phyloP scores from a whole-genome alignment of 2,329 filamentous ascomycete species.

The Xylariaceae sp. region DNA sequence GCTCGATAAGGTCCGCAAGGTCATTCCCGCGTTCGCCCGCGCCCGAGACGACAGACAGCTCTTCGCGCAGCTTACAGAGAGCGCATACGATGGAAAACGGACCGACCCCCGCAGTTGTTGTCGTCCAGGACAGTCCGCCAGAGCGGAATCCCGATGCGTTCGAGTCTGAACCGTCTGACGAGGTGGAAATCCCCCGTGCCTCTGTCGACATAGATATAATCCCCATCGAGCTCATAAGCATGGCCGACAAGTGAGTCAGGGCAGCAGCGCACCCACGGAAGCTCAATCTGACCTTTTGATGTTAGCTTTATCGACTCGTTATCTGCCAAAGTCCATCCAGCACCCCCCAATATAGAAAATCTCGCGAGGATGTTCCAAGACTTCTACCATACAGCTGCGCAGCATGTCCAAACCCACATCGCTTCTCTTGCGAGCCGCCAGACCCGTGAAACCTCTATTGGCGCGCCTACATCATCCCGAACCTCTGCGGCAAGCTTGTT shows the following conservation, averaged over 20 bases:
- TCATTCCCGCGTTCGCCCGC: conserved; percentile 24
- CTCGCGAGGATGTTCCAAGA: conserved; percentile 88
- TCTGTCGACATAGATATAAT: conserved; percentile 79
- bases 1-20: conserved; percentile 23
- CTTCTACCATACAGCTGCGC: conserved; percentile 77
- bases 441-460: conserved; percentile 57
- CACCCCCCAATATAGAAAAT: conserved; percentile 75
- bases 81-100: conserved; percentile 43
- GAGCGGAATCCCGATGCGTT: conserved; percentile 41
- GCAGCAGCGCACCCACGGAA: conserved; percentile 7
- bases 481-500: conserved; percentile 52
- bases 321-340: conserved; percentile 77
- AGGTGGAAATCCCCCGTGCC: conserved; percentile 41
- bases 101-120: conserved; percentile 26
- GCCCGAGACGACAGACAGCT: conserved; percentile 26
- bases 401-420: conserved; percentile 82
- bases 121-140: conserved; percentile 17
- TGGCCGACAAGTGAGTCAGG: conserved; percentile 70
- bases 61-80: conserved; percentile 35
- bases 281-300: conserved; percentile 18
- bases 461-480: conserved; percentile 46
- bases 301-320: conserved; percentile 87
- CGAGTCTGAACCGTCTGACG: conserved; percentile 41
- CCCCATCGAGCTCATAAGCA: conserved; percentile 85
- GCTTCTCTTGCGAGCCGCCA: conserved; percentile 70